These are phyloP conservation scores for Arabidopsis hybrid DNA, from an alignment of 441 rosid genomes.

Conservation along the genomic window DNA sequence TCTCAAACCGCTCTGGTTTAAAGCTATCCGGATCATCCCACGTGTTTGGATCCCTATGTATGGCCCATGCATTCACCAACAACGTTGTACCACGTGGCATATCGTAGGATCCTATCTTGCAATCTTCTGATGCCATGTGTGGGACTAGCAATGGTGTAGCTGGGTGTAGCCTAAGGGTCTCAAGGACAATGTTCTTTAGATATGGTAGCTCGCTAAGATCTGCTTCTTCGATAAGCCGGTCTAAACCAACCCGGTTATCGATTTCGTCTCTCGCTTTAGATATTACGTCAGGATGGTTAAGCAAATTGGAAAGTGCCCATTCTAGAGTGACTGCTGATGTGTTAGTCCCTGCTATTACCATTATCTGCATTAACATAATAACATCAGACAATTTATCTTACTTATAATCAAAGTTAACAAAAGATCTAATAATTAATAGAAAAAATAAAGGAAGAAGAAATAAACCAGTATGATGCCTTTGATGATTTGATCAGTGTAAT, in stretches of 20 bases:
- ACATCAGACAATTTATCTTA: neutral
- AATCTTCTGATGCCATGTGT: constrained; percentile 54
- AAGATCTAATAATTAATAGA: constrained; percentile 4
- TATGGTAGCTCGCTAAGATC: constrained; percentile 54
- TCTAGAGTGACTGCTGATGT: constrained; percentile 56
- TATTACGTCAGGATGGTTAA: constrained; percentile 54
- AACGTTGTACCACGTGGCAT: constrained; percentile 51
- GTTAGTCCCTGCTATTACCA: constrained; percentile 56
- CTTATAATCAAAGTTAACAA: neutral
- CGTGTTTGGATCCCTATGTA: constrained; percentile 46
- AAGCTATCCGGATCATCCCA: constrained; percentile 49
- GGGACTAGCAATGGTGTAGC: constrained; percentile 53
- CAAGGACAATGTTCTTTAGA: constrained; percentile 51
- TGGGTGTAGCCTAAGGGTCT: constrained; percentile 54
- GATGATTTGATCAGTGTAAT: constrained; percentile 61
- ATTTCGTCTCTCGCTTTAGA: constrained; percentile 56
- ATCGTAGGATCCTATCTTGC: constrained; percentile 47
- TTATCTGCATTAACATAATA: constrained; percentile 26
- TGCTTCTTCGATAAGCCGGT: constrained; percentile 51
- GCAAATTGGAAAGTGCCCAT: constrained; percentile 64
- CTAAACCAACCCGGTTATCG: constrained; percentile 49
- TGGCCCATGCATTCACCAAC: constrained; percentile 61
- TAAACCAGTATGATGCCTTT: constrained; percentile 61
- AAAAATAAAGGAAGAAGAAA: neutral
- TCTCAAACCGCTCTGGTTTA: constrained; percentile 52